Conservation (phyloP, 371 early-diverging fungal species). For the Mortierella polycephala region DNA sequence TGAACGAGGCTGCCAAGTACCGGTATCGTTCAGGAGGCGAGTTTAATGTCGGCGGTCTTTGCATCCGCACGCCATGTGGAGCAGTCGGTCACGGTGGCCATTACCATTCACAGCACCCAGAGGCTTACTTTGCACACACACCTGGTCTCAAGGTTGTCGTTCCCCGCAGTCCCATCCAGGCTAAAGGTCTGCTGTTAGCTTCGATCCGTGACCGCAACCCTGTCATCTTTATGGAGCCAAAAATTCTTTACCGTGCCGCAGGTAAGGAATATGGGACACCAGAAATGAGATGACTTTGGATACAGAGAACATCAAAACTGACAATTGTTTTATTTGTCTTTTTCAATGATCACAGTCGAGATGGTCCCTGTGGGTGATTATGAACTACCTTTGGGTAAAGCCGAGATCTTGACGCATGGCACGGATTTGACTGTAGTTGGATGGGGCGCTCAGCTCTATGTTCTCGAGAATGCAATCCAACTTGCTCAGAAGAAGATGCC, state of each 20-base stretch:
- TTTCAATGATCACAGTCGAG: slow-evolving; percentile 73
- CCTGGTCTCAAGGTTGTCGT: slow-evolving; percentile 96
- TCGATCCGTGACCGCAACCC: slow-evolving; percentile 96
- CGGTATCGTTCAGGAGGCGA: slow-evolving; percentile 95
- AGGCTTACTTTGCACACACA: slow-evolving; percentile 96
- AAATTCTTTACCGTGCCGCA: slow-evolving; percentile 95
- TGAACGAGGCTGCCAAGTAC: slow-evolving; percentile 99
- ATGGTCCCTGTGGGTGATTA: slow-evolving; percentile 96
- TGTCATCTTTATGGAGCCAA: slow-evolving; percentile 96
- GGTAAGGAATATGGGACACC: slow-evolving; percentile 55
- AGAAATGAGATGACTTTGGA: not conserved
- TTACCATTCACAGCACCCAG: slow-evolving; percentile 97
- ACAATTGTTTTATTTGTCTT: slow-evolving; percentile 1
- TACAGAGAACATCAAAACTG: not conserved
- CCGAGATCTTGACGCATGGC: slow-evolving; percentile 91
- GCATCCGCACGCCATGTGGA: slow-evolving; percentile 91
- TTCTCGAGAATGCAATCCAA: slow-evolving; percentile 90
- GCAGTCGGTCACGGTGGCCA: slow-evolving; percentile 98
- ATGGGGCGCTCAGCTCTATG: slow-evolving; percentile 95
- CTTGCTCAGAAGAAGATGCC: slow-evolving; percentile 90
- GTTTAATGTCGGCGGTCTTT: slow-evolving; percentile 93
- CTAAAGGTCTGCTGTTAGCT: slow-evolving; percentile 94
- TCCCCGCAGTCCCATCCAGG: slow-evolving; percentile 95
- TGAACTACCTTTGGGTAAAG: slow-evolving; percentile 92
- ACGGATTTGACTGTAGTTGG: slow-evolving; percentile 94